Evolutionary conservation across 2,329 filamentous ascomycete species (phyloP).

Genomic region (Fusarium continuum): DNA sequence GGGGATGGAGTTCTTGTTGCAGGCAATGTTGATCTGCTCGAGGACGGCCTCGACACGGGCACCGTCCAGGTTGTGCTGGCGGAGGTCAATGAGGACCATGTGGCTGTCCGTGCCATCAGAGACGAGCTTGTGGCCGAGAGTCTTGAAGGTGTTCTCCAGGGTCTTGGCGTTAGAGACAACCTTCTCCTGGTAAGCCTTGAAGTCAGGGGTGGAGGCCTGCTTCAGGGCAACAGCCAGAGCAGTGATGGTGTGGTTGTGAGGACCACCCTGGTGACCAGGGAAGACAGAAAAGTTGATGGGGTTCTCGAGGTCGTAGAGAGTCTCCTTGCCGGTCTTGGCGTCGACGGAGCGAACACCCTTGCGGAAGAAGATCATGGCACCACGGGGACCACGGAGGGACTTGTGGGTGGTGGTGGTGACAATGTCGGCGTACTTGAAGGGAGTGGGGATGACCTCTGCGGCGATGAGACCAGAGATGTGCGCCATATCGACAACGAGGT

Average conservation of each 20-base stretch:
- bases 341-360: conserved; percentile 93
- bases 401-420: conserved; percentile 99
- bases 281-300: conserved; percentile 99
- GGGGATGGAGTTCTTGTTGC: conserved; percentile 99
- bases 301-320: conserved; percentile 90
- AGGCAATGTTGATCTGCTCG: conserved; percentile 98
- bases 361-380: conserved; percentile 99
- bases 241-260: conserved; percentile 99
- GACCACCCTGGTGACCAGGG: conserved; percentile 97
- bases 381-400: conserved; percentile 94
- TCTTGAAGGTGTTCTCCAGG: conserved; percentile 84
- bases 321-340: conserved; percentile 89
- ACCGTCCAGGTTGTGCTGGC: conserved; percentile 86
- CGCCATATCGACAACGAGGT: conserved; percentile 97
- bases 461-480: conserved; percentile 98
- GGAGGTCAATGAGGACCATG: conserved; percentile 94
- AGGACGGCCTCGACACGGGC: conserved; percentile 95
- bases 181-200: conserved; percentile 92
- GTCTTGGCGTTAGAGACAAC: conserved; percentile 95
- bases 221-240: conserved; percentile 93
- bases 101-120: conserved; percentile 97
- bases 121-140: conserved; percentile 91
- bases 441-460: conserved; percentile 90
- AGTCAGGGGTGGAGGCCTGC: conserved; percentile 89
- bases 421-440: conserved; percentile 91